A percentile compares a stretch with the other conserved stretches of the same genome.
Evolutionary conservation across 2,329 filamentous ascomycete species (phyloP).

Genomic region (Coniochaeta sp.): DNA sequence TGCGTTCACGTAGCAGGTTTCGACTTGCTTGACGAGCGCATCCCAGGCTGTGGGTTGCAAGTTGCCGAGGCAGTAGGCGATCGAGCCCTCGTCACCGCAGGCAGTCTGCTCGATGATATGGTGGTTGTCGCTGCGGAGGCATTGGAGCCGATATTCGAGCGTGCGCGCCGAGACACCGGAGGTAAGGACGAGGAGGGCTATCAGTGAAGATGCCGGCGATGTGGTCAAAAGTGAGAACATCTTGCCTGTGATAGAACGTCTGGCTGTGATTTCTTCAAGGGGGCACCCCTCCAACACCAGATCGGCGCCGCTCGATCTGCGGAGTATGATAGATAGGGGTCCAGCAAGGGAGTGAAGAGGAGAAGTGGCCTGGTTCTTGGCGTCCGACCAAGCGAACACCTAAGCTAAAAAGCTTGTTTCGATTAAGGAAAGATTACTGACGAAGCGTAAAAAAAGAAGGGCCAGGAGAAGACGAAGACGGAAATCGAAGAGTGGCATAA

Average conservation of each 20-base stretch:
- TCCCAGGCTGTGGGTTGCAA: slow-evolving; percentile 14
- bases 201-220: neutral
- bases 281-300: neutral
- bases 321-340: neutral
- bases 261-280: neutral
- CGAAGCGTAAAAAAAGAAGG: neutral
- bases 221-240: neutral
- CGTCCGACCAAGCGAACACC: neutral
- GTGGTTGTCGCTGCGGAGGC: slow-evolving; percentile 28
- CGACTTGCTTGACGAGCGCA: slow-evolving; percentile 24
- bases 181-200: neutral
- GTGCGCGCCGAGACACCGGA: neutral
- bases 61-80: slow-evolving; percentile 34
- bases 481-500: neutral
- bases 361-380: neutral
- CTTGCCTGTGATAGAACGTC: neutral
- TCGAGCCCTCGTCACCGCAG: slow-evolving; percentile 34
- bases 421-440: neutral
- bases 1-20: slow-evolving; percentile 26
- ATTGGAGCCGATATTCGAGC: slow-evolving; percentile 16
- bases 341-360: neutral
- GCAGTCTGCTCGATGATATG: slow-evolving; percentile 30
- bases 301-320: neutral
- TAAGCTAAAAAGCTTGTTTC: neutral
- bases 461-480: neutral